These are phyloP conservation scores for Nowakowskiella sp. DNA, from an alignment of 192 early-diverging fungal genomes.

Conservation along the genomic window DNA sequence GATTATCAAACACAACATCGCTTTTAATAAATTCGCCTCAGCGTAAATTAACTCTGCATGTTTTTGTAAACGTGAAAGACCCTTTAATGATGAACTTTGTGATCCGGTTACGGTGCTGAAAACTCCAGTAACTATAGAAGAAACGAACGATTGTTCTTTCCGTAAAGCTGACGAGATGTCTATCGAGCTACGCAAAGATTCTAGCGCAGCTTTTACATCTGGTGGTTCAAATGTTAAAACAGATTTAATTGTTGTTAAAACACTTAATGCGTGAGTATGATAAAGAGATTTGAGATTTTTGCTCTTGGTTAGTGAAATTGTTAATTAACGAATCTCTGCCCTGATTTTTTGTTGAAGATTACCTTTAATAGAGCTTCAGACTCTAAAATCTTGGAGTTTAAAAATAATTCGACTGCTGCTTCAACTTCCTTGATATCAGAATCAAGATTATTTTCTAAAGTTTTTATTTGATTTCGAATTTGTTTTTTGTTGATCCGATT, in stretches of 20 bases:
- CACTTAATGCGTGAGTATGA: conserved; percentile 60
- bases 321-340: background rate
- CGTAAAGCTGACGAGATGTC: conserved; percentile 52
- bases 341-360: conserved; percentile 20
- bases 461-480: no score
- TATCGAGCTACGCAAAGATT: conserved; percentile 52
- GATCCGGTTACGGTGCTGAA: conserved; percentile 34
- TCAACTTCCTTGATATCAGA: conserved; percentile 51
- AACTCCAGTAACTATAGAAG: conserved; percentile 34
- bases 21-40: conserved; percentile 65
- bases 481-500: no score
- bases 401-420: conserved; percentile 62
- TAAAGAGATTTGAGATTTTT: conserved; percentile 55
- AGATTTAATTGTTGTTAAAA: conserved; percentile 60
- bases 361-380: conserved; percentile 50
- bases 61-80: conserved; percentile 50
- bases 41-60: conserved; percentile 78
- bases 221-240: conserved; percentile 69
- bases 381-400: conserved; percentile 66
- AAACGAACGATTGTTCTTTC: conserved; percentile 35
- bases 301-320: background rate
- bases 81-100: conserved; percentile 34
- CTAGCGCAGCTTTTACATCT: conserved; percentile 59
- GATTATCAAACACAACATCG: conserved; percentile 62
- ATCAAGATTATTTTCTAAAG: conserved; percentile 15